Conservation (phyloP, 129 eudicot species). For the Arctium minus region DNA sequence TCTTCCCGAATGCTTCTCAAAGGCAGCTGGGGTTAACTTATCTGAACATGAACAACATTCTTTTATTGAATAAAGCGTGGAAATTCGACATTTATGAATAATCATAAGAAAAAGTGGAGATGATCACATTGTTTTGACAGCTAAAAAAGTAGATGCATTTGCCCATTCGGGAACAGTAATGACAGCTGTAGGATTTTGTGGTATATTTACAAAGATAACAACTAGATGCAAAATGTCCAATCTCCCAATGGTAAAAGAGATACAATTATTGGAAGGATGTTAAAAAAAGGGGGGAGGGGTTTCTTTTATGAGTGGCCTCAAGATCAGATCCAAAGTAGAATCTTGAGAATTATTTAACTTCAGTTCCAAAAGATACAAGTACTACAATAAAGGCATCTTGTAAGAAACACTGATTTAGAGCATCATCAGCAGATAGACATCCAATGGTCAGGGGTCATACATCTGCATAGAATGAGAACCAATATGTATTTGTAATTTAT, state of each 20-base stretch:
- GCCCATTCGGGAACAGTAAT: neutral
- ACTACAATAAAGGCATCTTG: neutral
- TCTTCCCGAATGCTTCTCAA: constrained; percentile 86
- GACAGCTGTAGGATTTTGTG: neutral
- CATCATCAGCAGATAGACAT: neutral
- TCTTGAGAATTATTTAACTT: neutral
- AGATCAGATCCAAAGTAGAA: neutral
- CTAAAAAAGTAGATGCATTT: neutral
- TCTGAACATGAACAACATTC: constrained; percentile 28
- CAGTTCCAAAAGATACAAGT: neutral
- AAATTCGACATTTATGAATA: neutral
- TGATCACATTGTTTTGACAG: neutral
- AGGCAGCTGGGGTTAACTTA: constrained; percentile 73
- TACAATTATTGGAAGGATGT: neutral
- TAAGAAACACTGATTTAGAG: neutral
- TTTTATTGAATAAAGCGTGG: neutral
- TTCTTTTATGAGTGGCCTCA: too few species aligned
- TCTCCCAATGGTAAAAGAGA: neutral
- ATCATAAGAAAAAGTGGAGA: neutral
- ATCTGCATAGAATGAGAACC: neutral
- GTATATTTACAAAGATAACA: neutral
- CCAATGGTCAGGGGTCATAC: neutral
- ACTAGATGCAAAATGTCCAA: neutral
- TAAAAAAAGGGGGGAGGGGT: neutral
- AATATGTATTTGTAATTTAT: neutral